A percentile compares a stretch with the other conserved stretches of the same genome.
Evolutionary conservation across 768 basidiomycete genomes (phyloP).

Genomic region (Serpula lacrymans): DNA sequence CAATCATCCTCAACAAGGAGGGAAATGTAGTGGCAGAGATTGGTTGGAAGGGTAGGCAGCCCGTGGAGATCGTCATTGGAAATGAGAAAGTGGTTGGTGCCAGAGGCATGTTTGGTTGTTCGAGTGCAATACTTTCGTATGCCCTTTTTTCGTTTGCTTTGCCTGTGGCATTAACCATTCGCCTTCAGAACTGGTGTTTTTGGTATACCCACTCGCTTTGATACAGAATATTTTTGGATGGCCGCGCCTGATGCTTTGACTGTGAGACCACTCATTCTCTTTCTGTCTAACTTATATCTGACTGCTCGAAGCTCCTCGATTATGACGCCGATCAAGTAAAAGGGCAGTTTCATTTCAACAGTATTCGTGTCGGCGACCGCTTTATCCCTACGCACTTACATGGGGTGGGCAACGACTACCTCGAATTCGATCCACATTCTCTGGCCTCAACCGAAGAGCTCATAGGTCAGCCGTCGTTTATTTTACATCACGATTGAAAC

Average conservation of each 20-base stretch:
- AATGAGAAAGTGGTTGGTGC: constrained; percentile 50
- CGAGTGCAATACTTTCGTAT: constrained; percentile 53
- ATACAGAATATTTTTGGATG: constrained; percentile 58
- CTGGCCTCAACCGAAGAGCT: constrained; percentile 49
- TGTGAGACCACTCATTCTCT: constrained; percentile 30
- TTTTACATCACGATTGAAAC: neutral
- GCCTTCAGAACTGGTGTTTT: constrained; percentile 29
- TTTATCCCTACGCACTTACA: constrained; percentile 51
- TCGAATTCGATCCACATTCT: constrained; percentile 52
- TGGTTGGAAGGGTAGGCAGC: constrained; percentile 50
- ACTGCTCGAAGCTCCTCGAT: constrained; percentile 43
- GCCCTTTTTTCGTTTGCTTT: constrained; percentile 14
- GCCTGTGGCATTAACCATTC: neutral
- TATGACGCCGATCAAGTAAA: constrained; percentile 46
- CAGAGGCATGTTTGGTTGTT: constrained; percentile 55
- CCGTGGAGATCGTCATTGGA: constrained; percentile 46
- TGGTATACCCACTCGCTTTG: constrained; percentile 60
- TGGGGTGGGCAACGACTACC: constrained; percentile 52
- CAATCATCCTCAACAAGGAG: constrained; percentile 39
- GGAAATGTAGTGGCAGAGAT: constrained; percentile 46
- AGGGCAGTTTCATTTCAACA: constrained; percentile 51
- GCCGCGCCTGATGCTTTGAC: constrained; percentile 52
- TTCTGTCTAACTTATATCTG: constrained; percentile 4
- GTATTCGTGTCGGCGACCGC: constrained; percentile 39
- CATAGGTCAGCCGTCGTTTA: constrained; percentile 36